phyloP scores from a whole-genome alignment of 371 early-diverging fungal species.

The Actinomortierella ambigua region DNA sequence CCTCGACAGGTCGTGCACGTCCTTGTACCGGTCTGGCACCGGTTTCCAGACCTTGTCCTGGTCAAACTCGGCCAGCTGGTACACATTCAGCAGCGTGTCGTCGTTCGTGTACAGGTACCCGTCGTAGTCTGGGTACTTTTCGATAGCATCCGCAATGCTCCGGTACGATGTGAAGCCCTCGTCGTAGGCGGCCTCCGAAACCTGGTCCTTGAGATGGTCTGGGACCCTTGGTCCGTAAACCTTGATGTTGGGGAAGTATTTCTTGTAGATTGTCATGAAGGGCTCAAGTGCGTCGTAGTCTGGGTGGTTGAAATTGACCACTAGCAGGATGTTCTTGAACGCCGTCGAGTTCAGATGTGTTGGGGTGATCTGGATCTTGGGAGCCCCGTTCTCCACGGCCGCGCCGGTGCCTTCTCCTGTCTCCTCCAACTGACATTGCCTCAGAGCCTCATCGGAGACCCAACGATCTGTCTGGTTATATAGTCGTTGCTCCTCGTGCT shows the following conservation, averaged over 20 bases:
- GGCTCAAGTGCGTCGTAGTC: neutral
- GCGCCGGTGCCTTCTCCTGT: no score
- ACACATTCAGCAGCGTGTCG: constrained; percentile 11
- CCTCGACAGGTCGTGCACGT: constrained; percentile 6
- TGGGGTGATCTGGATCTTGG: neutral
- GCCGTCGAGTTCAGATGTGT: neutral
- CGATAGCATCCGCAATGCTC: constrained; percentile 3
- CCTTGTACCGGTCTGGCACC: neutral
- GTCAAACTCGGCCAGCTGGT: constrained; percentile 8
- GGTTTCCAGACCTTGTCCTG: constrained; percentile 14
- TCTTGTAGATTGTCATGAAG: neutral
- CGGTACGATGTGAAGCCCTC: neutral
- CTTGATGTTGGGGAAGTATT: neutral
- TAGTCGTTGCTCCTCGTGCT: neutral
- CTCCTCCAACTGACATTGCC: neutral
- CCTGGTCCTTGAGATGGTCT: neutral
- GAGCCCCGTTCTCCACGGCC: no score
- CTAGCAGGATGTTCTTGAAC: neutral
- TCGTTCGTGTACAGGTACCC: constrained; percentile 14
- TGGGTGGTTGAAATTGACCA: neutral
- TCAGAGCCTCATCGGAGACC: neutral
- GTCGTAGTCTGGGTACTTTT: constrained; percentile 8
- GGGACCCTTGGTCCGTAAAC: neutral
- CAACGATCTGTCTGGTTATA: no score
- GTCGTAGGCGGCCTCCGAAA: neutral